These are phyloP conservation scores for Aureobasidium sp. DNA, from an alignment of 2,329 filamentous ascomycete species.

Conservation along the genomic window DNA sequence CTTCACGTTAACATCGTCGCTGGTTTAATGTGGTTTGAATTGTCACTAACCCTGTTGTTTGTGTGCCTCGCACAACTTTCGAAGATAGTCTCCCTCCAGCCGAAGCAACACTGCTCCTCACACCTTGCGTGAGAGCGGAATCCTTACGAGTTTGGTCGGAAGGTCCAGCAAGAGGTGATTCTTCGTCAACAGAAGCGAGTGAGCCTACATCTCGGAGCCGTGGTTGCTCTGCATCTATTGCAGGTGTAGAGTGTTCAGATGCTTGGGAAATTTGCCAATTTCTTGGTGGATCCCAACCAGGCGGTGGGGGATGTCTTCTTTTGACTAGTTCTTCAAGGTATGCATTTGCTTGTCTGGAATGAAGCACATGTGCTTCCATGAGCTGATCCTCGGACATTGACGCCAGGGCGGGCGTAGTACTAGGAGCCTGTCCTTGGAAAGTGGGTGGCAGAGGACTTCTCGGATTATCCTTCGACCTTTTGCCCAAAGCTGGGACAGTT, in stretches of 20 bases:
- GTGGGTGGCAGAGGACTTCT: not conserved
- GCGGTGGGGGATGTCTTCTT: not conserved
- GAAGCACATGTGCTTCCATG: not conserved
- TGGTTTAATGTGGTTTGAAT: not conserved
- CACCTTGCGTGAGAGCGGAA: not conserved
- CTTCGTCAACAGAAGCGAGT: not conserved
- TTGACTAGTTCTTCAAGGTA: not conserved
- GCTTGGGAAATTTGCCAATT: not conserved
- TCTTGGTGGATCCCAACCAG: not conserved
- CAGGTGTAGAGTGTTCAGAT: not conserved
- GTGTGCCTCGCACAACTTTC: not conserved
- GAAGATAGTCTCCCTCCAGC: not conserved
- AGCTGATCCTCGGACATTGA: not conserved
- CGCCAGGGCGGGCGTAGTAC: not conserved
- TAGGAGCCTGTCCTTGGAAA: not conserved
- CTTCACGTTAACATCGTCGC: not conserved
- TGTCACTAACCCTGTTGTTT: not conserved
- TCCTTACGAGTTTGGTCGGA: not conserved
- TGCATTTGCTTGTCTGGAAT: not conserved
- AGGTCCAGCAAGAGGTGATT: not conserved
- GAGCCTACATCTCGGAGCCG: not conserved
- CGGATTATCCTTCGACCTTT: not conserved
- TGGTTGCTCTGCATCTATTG: not conserved
- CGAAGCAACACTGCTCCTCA: not conserved
- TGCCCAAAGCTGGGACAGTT: not conserved